phyloP scores from a whole-genome alignment of 202 grass and related monocot genomes.

The Schoenoplectus tabernaemontani region DNA sequence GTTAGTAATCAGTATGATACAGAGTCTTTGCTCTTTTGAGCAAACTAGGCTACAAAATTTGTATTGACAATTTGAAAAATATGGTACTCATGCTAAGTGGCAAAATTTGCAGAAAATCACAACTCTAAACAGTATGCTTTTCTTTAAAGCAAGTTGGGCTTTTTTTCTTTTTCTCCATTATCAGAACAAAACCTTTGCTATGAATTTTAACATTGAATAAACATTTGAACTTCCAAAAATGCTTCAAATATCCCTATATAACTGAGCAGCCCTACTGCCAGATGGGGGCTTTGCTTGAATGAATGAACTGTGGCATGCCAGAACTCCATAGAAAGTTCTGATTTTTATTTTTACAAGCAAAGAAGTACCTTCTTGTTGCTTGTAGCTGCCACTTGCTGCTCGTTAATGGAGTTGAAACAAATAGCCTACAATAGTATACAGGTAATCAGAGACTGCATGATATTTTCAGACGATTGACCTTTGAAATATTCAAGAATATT shows the following conservation, averaged over 20 bases:
- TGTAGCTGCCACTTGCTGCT: conserved; percentile 68
- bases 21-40: background rate
- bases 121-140: background rate
- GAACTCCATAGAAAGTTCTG: background rate
- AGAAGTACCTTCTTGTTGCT: conserved; percentile 78
- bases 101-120: background rate
- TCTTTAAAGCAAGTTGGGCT: background rate
- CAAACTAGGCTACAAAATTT: background rate
- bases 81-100: background rate
- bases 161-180: background rate
- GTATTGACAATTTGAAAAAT: background rate
- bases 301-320: background rate
- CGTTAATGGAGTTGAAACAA: conserved; percentile 78
- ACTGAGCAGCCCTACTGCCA: background rate
- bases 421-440: conserved; percentile 43
- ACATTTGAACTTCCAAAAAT: background rate
- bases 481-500: conserved; percentile 19
- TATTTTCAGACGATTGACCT: conserved; percentile 18
- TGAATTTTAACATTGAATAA: background rate
- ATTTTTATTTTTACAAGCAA: conserved; percentile 1
- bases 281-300: background rate
- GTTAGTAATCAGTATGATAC: background rate
- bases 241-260: background rate
- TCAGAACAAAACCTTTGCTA: background rate
- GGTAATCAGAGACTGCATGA: conserved; percentile 16